Evolutionary conservation across 225 moss, liverwort and hornwort genomes (phyloP), one percentile per base, ranked within the genome.

Genomic region (Polytrichum formosum): DNA sequence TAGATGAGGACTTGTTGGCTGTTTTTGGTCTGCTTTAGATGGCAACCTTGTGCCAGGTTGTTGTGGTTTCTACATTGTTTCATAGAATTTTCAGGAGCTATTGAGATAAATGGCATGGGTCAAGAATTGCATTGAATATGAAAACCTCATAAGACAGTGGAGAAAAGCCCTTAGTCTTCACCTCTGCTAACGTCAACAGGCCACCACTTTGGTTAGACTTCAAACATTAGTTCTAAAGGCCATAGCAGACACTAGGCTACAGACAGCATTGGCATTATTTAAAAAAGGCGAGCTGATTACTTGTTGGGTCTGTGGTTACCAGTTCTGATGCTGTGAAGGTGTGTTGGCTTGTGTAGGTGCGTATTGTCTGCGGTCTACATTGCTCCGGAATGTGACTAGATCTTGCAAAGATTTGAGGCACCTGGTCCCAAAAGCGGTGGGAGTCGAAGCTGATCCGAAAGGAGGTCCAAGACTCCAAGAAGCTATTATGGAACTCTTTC

Each of bases 391-490:
- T 25, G 91, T 93, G 28, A 90, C 91, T n/a, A 76, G 75, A 67
- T 80, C 89, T 13, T 93, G 93, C 75, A 93, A 86, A 26, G 91
- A 93, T 77, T 85, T 93, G 4, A 70, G 91, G 21, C 85, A 81
- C n/a, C 66, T 91, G 71, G 91, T 93, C 54, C 93, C 93, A 13
- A 86, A 78, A 64, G 87, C 85, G 0, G 85, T 93, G 56, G 93
- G 93, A 19, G 93, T 93, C 53, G 84, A 91, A 64, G 91, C 91
- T 0, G 93, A 93, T 1, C 93, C 93, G 0, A 91, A 84, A 66
- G 93, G 93, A 6, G 91, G 93, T 0, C 93, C 93, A 1, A 80
- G 89, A 13, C 71, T 93, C 16, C 91, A 91, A 46, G 93, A 93
- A 70, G 93, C 93, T 1, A 82, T 93, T 5, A 91, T 91, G 88